Percentiles rank a stretch among this genome's conserved stretches.
Evolutionary conservation across 805 yeast species (phyloP).

Genomic region (Pichia heedii): DNA sequence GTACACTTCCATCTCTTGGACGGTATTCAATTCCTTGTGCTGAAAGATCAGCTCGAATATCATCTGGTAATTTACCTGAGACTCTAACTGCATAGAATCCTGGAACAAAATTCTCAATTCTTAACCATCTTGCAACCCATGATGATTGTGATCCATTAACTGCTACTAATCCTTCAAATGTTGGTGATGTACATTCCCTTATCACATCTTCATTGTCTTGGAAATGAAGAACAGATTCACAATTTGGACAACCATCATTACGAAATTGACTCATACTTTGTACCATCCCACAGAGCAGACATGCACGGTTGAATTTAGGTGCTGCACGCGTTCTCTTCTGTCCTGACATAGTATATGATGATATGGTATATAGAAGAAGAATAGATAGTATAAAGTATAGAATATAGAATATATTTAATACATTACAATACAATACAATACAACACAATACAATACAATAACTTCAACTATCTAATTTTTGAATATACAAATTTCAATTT

Average conservation of each 20-base stretch:
- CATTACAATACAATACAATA: no score
- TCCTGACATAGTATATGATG: slow-evolving; percentile 4
- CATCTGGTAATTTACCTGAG: slow-evolving; percentile 84
- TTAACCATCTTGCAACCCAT: slow-evolving; percentile 96
- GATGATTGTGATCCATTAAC: slow-evolving; percentile 75
- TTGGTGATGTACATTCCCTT: slow-evolving; percentile 90
- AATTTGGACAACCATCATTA: slow-evolving; percentile 89
- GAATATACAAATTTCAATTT: no score
- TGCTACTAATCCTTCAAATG: slow-evolving; percentile 92
- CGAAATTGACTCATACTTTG: slow-evolving; percentile 71
- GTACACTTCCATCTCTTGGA: slow-evolving; percentile 86
- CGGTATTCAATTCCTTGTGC: slow-evolving; percentile 75
- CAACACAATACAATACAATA: no score
- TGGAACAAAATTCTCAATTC: slow-evolving; percentile 79
- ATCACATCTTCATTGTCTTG: slow-evolving; percentile 72
- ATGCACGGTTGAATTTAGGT: slow-evolving; percentile 77
- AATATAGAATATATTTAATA: no score
- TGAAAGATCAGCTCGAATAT: slow-evolving; percentile 63
- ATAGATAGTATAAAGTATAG: no score
- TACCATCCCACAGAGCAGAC: slow-evolving; percentile 93
- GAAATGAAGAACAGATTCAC: slow-evolving; percentile 78
- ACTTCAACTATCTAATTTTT: no score
- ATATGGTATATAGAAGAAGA: neutral
- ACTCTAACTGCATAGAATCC: slow-evolving; percentile 94
- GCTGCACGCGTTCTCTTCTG: slow-evolving; percentile 29